These are phyloP conservation scores for Magnolia changhungtana DNA, from an alignment of 164 flowering plant species.

Conservation along the genomic window DNA sequence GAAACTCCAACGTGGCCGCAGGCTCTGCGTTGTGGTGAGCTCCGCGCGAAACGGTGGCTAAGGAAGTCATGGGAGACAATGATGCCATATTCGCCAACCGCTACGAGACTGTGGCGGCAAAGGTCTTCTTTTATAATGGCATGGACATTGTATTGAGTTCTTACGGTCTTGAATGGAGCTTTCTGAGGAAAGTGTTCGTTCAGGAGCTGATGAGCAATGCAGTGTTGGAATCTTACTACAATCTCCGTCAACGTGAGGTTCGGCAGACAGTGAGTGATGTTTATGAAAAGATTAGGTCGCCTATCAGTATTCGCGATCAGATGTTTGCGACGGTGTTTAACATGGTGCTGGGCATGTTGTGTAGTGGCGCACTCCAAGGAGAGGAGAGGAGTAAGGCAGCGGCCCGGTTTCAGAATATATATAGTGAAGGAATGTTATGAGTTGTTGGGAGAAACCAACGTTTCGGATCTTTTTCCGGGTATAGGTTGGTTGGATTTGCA, in stretches of 20 bases:
- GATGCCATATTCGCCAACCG: constrained; percentile 12
- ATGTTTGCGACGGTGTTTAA: not conserved
- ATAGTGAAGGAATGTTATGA: not conserved
- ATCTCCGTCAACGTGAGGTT: not conserved
- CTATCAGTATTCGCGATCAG: not conserved
- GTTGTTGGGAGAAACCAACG: not conserved
- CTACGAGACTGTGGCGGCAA: not conserved
- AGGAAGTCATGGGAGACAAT: constrained; percentile 20
- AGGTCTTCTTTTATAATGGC: not conserved
- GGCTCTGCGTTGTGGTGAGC: constrained; percentile 9
- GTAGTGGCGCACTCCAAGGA: not conserved
- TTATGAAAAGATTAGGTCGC: not conserved
- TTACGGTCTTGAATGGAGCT: not conserved
- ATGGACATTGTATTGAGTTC: not conserved
- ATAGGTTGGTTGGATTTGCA: not conserved
- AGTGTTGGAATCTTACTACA: not conserved
- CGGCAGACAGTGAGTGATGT: not conserved
- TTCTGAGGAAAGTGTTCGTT: not conserved
- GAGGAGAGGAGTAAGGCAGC: not conserved
- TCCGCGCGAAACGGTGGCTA: constrained; percentile 14
- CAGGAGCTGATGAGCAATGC: not conserved
- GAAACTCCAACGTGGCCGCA: constrained; percentile 14
- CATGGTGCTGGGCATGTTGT: not conserved
- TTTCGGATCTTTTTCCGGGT: constrained; percentile 3
- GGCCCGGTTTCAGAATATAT: not conserved